Percentiles rank a stretch among this genome's conserved stretches.
Evolutionary conservation across 2,329 filamentous ascomycete species (phyloP).

Genomic region (Sphaerulina vaccinii): DNA sequence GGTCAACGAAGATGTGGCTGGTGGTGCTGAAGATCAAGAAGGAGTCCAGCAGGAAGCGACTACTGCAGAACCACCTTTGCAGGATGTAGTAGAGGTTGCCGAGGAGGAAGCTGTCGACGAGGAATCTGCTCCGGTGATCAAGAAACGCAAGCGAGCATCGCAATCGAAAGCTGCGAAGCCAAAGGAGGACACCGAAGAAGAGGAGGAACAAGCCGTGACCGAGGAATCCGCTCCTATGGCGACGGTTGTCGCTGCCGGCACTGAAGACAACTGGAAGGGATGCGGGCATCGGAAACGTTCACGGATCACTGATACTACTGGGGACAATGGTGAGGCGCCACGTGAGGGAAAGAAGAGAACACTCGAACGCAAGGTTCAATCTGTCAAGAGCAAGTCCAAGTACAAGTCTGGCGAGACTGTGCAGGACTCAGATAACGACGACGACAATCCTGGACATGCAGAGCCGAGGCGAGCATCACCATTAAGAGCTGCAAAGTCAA

Average conservation of each 20-base stretch:
- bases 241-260: constrained; percentile 40
- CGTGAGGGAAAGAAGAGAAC: constrained; percentile 60
- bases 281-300: constrained; percentile 35
- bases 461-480: not conserved
- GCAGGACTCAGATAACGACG: constrained; percentile 59
- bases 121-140: too few relatives aligned
- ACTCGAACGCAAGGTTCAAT: constrained; percentile 54
- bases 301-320: constrained; percentile 36
- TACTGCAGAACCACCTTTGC: too few relatives aligned
- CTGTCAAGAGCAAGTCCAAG: constrained; percentile 52
- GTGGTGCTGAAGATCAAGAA: not conserved
- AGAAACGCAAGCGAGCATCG: too few relatives aligned
- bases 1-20: not conserved
- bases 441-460: constrained; percentile 23
- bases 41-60: not conserved
- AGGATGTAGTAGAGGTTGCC: too few relatives aligned
- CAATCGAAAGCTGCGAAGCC: too few relatives aligned
- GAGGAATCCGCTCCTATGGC: too few relatives aligned
- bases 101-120: too few relatives aligned
- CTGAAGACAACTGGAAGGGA: constrained; percentile 45
- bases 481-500: not conserved
- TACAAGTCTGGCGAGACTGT: constrained; percentile 68
- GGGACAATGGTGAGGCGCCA: constrained; percentile 55
- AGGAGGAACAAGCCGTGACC: too few relatives aligned
- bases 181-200: too few relatives aligned